phyloP scores from a whole-genome alignment of 805 yeast genomes.

The Myxozyma geophila region DNA sequence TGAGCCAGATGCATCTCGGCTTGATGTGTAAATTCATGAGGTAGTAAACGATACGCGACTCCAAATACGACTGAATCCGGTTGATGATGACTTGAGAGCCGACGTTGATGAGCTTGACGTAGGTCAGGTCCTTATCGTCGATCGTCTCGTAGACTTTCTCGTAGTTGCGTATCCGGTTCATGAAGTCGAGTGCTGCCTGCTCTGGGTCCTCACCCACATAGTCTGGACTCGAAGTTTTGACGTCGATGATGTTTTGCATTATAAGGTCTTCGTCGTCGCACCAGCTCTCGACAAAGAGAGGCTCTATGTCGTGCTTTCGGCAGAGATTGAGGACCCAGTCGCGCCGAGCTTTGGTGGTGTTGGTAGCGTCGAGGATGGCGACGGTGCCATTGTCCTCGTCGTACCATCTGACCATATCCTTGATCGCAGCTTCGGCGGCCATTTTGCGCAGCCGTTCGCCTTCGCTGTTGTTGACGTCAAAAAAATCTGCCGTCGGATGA shows the following conservation, averaged over 20 bases:
- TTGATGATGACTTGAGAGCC: slow-evolving; percentile 88
- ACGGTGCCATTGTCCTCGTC: slow-evolving; percentile 79
- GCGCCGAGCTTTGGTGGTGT: slow-evolving; percentile 77
- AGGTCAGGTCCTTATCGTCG: slow-evolving; percentile 66
- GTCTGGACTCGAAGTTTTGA: slow-evolving; percentile 85
- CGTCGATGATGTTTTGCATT: slow-evolving; percentile 79
- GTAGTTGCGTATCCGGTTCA: slow-evolving; percentile 73
- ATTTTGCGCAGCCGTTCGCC: slow-evolving; percentile 66
- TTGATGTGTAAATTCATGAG: slow-evolving; percentile 94
- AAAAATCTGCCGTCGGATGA: slow-evolving; percentile 76
- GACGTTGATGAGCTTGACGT: slow-evolving; percentile 84
- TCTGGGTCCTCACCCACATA: slow-evolving; percentile 71
- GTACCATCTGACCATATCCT: slow-evolving; percentile 88
- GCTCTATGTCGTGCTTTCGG: slow-evolving; percentile 71
- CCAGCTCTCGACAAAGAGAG: slow-evolving; percentile 90
- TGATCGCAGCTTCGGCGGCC: slow-evolving; percentile 73
- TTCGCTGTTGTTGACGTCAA: slow-evolving; percentile 66
- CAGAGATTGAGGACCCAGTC: slow-evolving; percentile 61
- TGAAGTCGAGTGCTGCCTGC: slow-evolving; percentile 71
- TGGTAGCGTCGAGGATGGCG: slow-evolving; percentile 93
- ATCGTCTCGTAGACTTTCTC: slow-evolving; percentile 78
- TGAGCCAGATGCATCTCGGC: slow-evolving; percentile 89
- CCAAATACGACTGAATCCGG: slow-evolving; percentile 83
- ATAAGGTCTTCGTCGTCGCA: slow-evolving; percentile 83
- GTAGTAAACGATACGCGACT: slow-evolving; percentile 90